Evolutionary conservation across 2,329 filamentous ascomycete genomes (phyloP).

Genomic region (Hypoxylon sp.): DNA sequence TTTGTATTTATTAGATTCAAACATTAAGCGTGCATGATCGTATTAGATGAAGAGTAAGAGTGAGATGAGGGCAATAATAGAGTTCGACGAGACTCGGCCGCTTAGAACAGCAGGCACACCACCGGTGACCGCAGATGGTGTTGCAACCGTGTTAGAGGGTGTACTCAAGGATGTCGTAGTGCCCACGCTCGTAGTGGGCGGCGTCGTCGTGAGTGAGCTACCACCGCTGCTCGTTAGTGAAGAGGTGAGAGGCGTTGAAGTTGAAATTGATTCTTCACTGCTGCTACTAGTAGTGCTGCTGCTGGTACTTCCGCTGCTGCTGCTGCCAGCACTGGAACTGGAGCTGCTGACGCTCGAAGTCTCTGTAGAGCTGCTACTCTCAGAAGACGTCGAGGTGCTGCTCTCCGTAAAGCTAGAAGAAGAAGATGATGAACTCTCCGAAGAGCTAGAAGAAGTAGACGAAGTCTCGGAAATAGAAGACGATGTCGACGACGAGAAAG

Average conservation of each 20-base stretch:
- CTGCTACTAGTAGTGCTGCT: constrained; percentile 22
- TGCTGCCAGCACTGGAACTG: constrained; percentile 15
- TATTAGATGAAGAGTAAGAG: constrained; percentile 50
- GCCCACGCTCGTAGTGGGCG: constrained; percentile 36
- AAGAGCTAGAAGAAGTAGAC: constrained; percentile 13
- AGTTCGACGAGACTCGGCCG: constrained; percentile 19
- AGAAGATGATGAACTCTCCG: constrained; percentile 21
- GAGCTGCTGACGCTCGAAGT: constrained; percentile 18
- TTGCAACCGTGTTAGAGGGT: constrained; percentile 13
- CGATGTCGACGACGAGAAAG: constrained; percentile 21
- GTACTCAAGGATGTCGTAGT: constrained; percentile 23
- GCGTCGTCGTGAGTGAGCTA: constrained; percentile 23
- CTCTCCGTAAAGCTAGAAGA: constrained; percentile 26
- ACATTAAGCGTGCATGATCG: constrained; percentile 39
- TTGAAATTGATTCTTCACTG: constrained; percentile 25
- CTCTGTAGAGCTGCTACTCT: constrained; percentile 15
- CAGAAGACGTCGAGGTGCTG: constrained; percentile 20
- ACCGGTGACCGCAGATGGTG: constrained; percentile 24
- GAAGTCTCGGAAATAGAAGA: constrained; percentile 31
- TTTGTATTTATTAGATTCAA: constrained; percentile 27
- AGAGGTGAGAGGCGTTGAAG: constrained; percentile 28
- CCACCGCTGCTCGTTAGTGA: constrained; percentile 23
- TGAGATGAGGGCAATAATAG: constrained; percentile 47
- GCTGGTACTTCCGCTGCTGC: constrained; percentile 10
- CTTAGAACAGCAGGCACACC: constrained; percentile 38